Percentiles rank a stretch among this genome's conserved stretches.
Conservation (phyloP, 164 flowering plant species). For the Vitis amurensis region DNA sequence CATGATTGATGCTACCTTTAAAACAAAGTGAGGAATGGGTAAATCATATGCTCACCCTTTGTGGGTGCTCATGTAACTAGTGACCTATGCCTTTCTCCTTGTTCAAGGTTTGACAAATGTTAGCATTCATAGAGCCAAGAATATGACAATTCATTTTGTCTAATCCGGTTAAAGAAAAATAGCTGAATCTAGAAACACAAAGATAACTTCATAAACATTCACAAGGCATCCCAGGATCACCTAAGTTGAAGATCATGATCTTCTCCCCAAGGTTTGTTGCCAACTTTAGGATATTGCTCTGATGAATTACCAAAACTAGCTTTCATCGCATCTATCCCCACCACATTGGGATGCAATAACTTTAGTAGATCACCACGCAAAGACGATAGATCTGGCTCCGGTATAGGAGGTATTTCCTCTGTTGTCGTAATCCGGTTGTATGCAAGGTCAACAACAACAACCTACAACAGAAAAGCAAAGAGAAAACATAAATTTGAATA, state of each 20-base stretch:
- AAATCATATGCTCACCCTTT: too few species aligned
- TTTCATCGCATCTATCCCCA: constrained; percentile 80
- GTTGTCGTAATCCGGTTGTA: constrained; percentile 74
- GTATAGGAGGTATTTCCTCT: constrained; percentile 95
- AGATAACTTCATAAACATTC: constrained; percentile 6
- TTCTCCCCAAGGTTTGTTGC: constrained; percentile 79
- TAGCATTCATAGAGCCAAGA: too few species aligned
- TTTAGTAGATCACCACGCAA: constrained; percentile 75
- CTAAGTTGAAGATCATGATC: constrained; percentile 93
- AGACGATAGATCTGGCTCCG: constrained; percentile 84
- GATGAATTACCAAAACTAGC: constrained; percentile 27
- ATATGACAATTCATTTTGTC: too few species aligned
- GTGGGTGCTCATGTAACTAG: too few species aligned
- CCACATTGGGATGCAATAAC: constrained; percentile 81
- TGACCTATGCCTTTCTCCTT: too few species aligned
- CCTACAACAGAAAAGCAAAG: constrained; percentile 44
- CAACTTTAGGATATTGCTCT: constrained; percentile 50
- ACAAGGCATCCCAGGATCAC: constrained; percentile 36
- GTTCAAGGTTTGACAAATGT: too few species aligned
- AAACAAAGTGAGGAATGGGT: too few species aligned
- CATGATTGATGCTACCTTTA: too few species aligned
- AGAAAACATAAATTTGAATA: not conserved
- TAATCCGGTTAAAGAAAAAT: not conserved
- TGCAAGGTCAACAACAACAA: constrained; percentile 95
- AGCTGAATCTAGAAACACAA: constrained; percentile 6